These are phyloP conservation scores for Candida boleticola DNA, from an alignment of 805 yeast species.

Conservation along the genomic window DNA sequence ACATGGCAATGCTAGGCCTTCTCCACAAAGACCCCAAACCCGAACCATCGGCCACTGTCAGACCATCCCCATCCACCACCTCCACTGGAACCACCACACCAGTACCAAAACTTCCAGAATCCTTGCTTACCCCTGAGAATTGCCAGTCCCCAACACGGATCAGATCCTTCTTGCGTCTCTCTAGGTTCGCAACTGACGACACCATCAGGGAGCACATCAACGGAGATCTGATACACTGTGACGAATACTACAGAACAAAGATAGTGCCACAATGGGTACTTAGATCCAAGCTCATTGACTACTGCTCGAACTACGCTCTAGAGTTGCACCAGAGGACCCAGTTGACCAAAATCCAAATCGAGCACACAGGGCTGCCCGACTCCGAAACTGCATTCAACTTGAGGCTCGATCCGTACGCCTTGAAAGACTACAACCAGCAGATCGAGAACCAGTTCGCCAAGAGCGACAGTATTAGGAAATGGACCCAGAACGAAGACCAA, in stretches of 20 bases:
- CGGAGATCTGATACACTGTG: slow-evolving; percentile 25
- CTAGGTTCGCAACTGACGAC: slow-evolving; percentile 41
- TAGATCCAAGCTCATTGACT: slow-evolving; percentile 27
- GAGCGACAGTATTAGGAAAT: slow-evolving; percentile 30
- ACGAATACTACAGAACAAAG: slow-evolving; percentile 21
- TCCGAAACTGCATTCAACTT: slow-evolving; percentile 20
- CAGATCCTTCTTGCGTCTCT: slow-evolving; percentile 36
- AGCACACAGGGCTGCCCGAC: not conserved
- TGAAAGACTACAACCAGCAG: slow-evolving; percentile 18
- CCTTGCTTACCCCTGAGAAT: slow-evolving; percentile 26
- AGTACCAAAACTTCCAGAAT: not conserved
- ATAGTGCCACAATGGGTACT: slow-evolving; percentile 38
- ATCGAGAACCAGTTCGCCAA: slow-evolving; percentile 21
- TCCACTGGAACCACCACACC: too few relatives aligned
- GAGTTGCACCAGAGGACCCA: slow-evolving; percentile 18
- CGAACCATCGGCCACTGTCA: too few relatives aligned
- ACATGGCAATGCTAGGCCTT: too few relatives aligned
- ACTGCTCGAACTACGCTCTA: slow-evolving; percentile 27
- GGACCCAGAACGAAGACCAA: slow-evolving; percentile 34
- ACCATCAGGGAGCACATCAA: slow-evolving; percentile 37
- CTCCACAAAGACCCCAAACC: too few relatives aligned
- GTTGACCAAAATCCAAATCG: not conserved
- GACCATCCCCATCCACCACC: too few relatives aligned
- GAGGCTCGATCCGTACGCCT: slow-evolving; percentile 40
- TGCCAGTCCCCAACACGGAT: slow-evolving; percentile 34